Percentiles rank a stretch among this genome's conserved stretches.
phyloP scores from a whole-genome alignment of 495 filamentous ascomycete genomes.

The Melanomma pulvis-pyrius region DNA sequence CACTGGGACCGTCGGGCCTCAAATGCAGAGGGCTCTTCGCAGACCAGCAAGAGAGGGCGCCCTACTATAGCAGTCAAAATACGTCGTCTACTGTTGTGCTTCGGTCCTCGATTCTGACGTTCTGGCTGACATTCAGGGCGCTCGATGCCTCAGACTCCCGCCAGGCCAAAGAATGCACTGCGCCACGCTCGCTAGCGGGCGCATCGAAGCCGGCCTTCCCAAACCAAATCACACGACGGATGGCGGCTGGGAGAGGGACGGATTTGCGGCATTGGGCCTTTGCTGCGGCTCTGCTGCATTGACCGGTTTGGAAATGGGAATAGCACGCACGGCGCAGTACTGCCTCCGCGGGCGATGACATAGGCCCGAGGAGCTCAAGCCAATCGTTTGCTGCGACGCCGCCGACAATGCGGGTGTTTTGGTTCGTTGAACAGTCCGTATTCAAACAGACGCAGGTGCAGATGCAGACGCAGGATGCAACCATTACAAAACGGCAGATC shows the following conservation, averaged over 20 bases:
- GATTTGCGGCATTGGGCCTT: slow-evolving; percentile 11
- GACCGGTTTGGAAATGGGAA: slow-evolving; percentile 17
- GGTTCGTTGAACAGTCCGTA: slow-evolving; percentile 1
- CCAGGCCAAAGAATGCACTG: slow-evolving; percentile 11
- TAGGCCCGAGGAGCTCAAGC: slow-evolving; percentile 17
- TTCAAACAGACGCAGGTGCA: background rate
- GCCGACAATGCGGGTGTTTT: slow-evolving; percentile 6
- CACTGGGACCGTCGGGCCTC: background rate
- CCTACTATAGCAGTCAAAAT: background rate
- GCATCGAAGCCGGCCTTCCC: background rate
- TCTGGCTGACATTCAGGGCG: background rate
- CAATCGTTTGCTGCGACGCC: slow-evolving; percentile 27
- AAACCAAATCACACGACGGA: slow-evolving; percentile 7
- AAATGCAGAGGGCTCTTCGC: background rate
- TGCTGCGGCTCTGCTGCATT: slow-evolving; percentile 34
- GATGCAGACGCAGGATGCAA: background rate
- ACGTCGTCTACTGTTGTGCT: background rate
- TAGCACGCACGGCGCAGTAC: slow-evolving; percentile 6
- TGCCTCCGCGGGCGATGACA: background rate
- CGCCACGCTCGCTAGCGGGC: slow-evolving; percentile 25
- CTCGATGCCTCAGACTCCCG: slow-evolving; percentile 28
- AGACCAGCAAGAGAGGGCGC: background rate
- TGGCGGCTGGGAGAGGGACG: slow-evolving; percentile 9
- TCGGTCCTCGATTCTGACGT: background rate
- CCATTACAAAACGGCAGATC: background rate